Evolutionary conservation across 495 filamentous ascomycete species (phyloP).

Genomic region (Talaromyces wortmannii): DNA sequence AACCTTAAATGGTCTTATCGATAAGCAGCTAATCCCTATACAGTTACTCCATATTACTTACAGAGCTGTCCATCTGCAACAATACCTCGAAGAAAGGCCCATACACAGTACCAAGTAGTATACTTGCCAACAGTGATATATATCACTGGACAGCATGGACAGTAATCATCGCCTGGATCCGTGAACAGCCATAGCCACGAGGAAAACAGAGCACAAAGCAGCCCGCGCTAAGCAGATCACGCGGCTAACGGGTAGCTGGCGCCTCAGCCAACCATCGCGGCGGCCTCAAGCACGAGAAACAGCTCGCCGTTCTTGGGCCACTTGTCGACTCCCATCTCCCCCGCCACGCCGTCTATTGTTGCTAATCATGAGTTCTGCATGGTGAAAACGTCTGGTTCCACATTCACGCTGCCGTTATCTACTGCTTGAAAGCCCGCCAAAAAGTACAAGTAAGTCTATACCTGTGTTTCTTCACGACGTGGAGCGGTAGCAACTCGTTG

Average conservation of each 20-base stretch:
- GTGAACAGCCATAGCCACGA: too few relatives aligned
- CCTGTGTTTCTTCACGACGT: too few relatives aligned
- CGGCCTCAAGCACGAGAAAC: slow-evolving; percentile 3
- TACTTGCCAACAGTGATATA: too few relatives aligned
- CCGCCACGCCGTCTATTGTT: background rate
- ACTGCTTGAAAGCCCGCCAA: background rate
- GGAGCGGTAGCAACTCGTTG: background rate
- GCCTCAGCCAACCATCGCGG: background rate
- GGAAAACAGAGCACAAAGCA: background rate
- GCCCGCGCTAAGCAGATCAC: background rate
- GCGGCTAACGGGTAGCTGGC: background rate
- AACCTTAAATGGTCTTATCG: too few relatives aligned
- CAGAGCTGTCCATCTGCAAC: too few relatives aligned
- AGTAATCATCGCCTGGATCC: too few relatives aligned
- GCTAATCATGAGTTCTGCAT: background rate
- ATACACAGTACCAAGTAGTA: too few relatives aligned
- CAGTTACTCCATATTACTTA: too few relatives aligned
- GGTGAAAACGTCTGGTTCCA: background rate
- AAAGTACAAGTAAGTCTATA: background rate
- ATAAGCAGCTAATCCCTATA: too few relatives aligned
- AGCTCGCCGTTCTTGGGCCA: background rate
- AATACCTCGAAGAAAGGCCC: too few relatives aligned
- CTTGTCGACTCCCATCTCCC: background rate
- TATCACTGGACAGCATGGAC: too few relatives aligned
- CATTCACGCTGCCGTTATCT: background rate